Evolutionary conservation across 1,284 basidiomycete genomes (phyloP).

Genomic region (Trametes polyzona): DNA sequence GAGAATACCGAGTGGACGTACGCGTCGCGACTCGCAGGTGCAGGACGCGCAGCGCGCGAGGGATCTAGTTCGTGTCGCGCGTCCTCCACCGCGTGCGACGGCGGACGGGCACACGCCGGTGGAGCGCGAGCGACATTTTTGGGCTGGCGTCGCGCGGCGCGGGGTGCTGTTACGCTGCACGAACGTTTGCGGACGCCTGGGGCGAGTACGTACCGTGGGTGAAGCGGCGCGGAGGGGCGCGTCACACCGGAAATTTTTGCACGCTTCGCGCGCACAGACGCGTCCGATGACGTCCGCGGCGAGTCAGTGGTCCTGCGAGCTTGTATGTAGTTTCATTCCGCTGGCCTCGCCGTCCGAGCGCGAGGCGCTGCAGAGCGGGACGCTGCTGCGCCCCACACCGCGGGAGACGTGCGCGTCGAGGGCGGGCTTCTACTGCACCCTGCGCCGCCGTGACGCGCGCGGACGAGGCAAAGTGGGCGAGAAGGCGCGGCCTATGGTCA

Average conservation of each 20-base stretch:
- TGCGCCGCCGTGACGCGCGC: neutral
- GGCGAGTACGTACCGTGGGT: neutral
- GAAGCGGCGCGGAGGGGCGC: neutral
- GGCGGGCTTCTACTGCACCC: conserved; percentile 5
- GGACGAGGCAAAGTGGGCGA: neutral
- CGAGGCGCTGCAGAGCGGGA: too few species aligned
- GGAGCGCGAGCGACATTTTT: neutral
- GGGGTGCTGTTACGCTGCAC: neutral
- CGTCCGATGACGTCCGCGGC: conserved; percentile 6
- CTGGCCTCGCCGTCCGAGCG: too few species aligned
- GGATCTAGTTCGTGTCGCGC: too few species aligned
- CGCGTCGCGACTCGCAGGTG: neutral
- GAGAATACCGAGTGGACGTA: neutral
- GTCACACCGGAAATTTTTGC: neutral
- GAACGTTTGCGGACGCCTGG: neutral
- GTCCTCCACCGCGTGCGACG: conserved; percentile 23
- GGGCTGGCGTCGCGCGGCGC: conserved; percentile 1
- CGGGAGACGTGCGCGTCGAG: neutral
- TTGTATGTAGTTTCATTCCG: too few species aligned
- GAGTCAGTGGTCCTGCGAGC: neutral
- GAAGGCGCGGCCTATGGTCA: neutral
- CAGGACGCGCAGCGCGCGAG: conserved; percentile 3
- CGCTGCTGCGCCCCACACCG: conserved; percentile 7
- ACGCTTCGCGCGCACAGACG: neutral
- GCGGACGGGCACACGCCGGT: neutral